These are phyloP conservation scores for Chlorella sp. DNA, from an alignment of 139 green algal species.

Conservation along the genomic window DNA sequence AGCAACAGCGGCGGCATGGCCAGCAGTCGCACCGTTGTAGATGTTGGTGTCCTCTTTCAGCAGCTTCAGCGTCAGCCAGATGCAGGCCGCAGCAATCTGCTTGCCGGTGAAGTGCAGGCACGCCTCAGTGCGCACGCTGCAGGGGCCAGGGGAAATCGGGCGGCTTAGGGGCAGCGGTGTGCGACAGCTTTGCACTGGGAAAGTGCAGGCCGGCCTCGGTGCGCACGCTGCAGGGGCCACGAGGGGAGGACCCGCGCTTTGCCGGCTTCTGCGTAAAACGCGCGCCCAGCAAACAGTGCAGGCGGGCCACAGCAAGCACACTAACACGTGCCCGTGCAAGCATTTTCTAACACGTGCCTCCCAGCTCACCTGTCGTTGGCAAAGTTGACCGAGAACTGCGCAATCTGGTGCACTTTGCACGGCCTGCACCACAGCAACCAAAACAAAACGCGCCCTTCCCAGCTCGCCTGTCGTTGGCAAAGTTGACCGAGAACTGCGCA, in stretches of 20 bases:
- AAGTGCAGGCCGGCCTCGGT: background rate
- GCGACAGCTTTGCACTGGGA: too few relatives aligned
- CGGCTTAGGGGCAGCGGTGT: too few relatives aligned
- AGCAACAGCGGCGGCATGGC: too few relatives aligned
- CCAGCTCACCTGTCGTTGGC: constrained; percentile 6
- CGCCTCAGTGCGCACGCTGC: constrained; percentile 33
- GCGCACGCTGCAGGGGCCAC: background rate
- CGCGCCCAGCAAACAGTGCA: background rate
- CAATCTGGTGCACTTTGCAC: background rate
- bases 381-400: background rate
- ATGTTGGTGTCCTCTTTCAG: constrained; percentile 5
- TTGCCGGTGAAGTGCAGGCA: constrained; percentile 26
- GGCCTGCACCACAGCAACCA: too few relatives aligned
- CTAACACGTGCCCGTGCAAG: background rate
- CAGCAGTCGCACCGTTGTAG: background rate
- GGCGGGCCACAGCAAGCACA: too few relatives aligned
- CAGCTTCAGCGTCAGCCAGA: constrained; percentile 45
- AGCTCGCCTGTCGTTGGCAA: constrained; percentile 4
- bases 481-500: background rate
- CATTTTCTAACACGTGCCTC: too few relatives aligned
- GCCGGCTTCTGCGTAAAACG: background rate
- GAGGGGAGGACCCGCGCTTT: background rate
- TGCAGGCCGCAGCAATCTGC: constrained; percentile 29
- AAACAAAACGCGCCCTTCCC: background rate
- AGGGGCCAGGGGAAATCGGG: background rate